phyloP scores from a whole-genome alignment of 805 yeast species.

The Candida ponderosae region DNA sequence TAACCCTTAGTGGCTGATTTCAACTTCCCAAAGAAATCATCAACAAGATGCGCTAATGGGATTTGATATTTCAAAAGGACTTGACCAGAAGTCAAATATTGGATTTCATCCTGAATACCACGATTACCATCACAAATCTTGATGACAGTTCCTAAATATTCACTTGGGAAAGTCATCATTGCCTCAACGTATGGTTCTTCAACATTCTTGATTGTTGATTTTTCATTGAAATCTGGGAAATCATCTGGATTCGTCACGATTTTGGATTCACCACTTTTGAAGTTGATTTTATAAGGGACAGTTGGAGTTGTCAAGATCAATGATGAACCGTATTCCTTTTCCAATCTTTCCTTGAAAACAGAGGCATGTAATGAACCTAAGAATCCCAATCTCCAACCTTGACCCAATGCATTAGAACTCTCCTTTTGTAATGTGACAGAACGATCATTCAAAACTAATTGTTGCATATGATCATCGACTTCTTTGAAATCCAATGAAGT shows the following conservation, averaged over 20 bases:
- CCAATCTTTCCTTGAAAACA: conserved; percentile 85
- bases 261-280: conserved; percentile 53
- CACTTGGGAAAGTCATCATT: conserved; percentile 83
- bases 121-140: conserved; percentile 77
- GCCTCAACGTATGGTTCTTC: conserved; percentile 90
- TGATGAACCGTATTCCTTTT: conserved; percentile 90
- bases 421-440: conserved; percentile 86
- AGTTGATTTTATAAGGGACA: conserved; percentile 81
- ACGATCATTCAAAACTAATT: conserved; percentile 84
- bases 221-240: conserved; percentile 56
- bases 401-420: conserved; percentile 89
- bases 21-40: conserved; percentile 90
- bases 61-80: conserved; percentile 70
- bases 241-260: conserved; percentile 87
- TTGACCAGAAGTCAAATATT: conserved; percentile 73
- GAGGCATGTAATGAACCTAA: conserved; percentile 93
- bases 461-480: conserved; percentile 84
- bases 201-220: conserved; percentile 38
- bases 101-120: conserved; percentile 75
- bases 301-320: conserved; percentile 92
- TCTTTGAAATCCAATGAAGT: conserved; percentile 87
- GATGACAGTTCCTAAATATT: conserved; percentile 82
- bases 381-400: conserved; percentile 97
- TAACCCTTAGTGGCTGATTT: conserved; percentile 88
- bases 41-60: conserved; percentile 86